phyloP scores from a whole-genome alignment of 768 basidiomycete genomes.

The Naematelia encephala region DNA sequence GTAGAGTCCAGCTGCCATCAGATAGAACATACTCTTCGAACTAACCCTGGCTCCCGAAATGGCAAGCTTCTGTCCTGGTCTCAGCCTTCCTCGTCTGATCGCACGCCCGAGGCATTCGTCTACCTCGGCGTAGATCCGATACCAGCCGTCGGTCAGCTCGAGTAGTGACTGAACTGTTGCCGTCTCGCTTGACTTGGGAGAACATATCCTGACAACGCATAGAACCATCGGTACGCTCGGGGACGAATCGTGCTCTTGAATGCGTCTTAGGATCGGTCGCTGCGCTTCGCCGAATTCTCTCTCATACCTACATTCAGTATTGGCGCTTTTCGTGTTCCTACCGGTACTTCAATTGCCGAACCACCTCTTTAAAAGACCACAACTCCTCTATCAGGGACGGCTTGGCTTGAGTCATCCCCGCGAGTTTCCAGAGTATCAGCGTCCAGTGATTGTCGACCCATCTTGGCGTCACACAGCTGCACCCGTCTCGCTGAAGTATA shows the following conservation, averaged over 20 bases:
- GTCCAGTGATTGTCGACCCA: constrained; percentile 95
- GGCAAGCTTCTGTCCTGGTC: constrained; percentile 76
- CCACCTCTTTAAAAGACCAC: constrained; percentile 81
- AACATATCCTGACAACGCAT: constrained; percentile 67
- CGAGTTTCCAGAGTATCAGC: constrained; percentile 90
- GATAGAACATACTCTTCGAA: constrained; percentile 7
- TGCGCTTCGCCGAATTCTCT: constrained; percentile 73
- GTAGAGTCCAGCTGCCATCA: constrained; percentile 63
- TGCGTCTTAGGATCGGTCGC: constrained; percentile 74
- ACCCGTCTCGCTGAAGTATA: constrained; percentile 48
- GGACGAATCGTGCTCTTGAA: constrained; percentile 78
- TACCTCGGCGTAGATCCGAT: constrained; percentile 70
- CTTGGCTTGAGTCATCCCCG: constrained; percentile 72
- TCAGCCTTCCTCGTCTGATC: constrained; percentile 62
- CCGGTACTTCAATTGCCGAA: constrained; percentile 82
- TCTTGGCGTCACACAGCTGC: constrained; percentile 63
- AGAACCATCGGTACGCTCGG: constrained; percentile 77
- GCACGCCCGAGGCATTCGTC: constrained; percentile 73
- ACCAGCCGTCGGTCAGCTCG: constrained; percentile 99
- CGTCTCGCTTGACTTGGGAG: constrained; percentile 49
- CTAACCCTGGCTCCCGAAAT: constrained; percentile 74
- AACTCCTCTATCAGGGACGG: constrained; percentile 60
- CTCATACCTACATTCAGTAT: constrained; percentile 65
- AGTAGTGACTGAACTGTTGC: constrained; percentile 59
- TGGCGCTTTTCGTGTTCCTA: constrained; percentile 49